Base-by-base conservation (phyloP, 495 filamentous ascomycete species). In the Glonium stellatum region DNA sequence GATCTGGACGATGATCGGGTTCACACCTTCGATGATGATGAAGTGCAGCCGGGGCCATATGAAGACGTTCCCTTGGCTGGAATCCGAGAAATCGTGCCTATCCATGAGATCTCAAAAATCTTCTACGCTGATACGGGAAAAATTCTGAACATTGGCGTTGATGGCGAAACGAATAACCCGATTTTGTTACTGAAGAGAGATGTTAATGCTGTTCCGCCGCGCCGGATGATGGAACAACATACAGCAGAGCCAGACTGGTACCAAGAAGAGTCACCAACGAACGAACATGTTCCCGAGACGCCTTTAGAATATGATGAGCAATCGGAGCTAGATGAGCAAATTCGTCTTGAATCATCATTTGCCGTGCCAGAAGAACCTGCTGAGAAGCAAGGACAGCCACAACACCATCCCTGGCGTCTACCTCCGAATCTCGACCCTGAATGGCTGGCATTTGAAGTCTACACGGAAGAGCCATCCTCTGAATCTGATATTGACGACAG, bases 61-160 rank as follows among this genome's bases (percentile, higher is more conserved):
- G 89, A 90, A 62, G 90, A 85, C 34, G 77, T 97, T 21, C 55
- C 72, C 8, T 69, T 73, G 25, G 92, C 93, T 22, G 95, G 95
- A 5, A 84, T 97, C 19, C 78, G 90, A 34, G 88, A 95, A 64
- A 79, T 84, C 27, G 77, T 99, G 5, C 93, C 95, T 0, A 85
- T 99, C 35, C 86, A 95, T 69, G 86, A 97, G 66, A 83, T 97
- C 10, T 89, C 90, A 22, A 97, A 95, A 66, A 93, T 99, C 23
- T 97, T 99, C 72, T 99, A 97, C 65, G 92, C 93, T 13, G 90
- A 97, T 64, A 96, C 93, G 4, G 92, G 95, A 23, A 88, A 87
- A 69, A 92, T 99, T 18, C 80, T 99, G 36, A 95, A 95, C 58
- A 96, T 97, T 58, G 86, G 84, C 36, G 82, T 80, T 39, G 83